These are phyloP conservation scores for Draba incana DNA, from an alignment of 345 rosid genomes.

Conservation along the genomic window DNA sequence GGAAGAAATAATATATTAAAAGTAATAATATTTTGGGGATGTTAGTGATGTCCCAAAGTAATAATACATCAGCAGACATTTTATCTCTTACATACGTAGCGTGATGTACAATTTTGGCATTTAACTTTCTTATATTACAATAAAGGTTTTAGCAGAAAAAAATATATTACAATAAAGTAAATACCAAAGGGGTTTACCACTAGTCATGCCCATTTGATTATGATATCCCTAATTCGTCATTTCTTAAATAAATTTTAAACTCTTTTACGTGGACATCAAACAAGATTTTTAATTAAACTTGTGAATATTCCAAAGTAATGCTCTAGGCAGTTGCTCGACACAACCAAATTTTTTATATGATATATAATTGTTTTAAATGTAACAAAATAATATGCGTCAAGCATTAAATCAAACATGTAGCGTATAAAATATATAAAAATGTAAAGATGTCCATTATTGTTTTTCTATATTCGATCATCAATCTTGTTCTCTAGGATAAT, in stretches of 20 bases:
- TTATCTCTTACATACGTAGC: slow-evolving; percentile 40
- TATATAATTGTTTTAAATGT: background rate
- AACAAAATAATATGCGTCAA: slow-evolving; percentile 1
- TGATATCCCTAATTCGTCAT: slow-evolving; percentile 16
- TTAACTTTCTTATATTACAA: slow-evolving; percentile 16
- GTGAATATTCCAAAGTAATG: slow-evolving; percentile 45
- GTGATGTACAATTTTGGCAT: slow-evolving; percentile 45
- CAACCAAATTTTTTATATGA: background rate
- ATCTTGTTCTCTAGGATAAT: slow-evolving; percentile 2
- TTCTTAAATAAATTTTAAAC: slow-evolving; percentile 29
- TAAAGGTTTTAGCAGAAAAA: background rate
- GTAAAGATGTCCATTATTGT: background rate
- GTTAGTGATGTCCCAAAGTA: slow-evolving; percentile 42
- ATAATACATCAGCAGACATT: slow-evolving; percentile 45
- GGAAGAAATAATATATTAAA: slow-evolving; percentile 21
- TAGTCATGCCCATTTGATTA: slow-evolving; percentile 36
- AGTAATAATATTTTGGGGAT: slow-evolving; percentile 11
- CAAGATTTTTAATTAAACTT: slow-evolving; percentile 25
- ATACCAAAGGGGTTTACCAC: slow-evolving; percentile 35
- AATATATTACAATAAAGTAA: slow-evolving; percentile 21
- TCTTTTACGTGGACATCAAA: slow-evolving; percentile 35
- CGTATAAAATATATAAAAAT: background rate
- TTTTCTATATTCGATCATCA: slow-evolving; percentile 5
- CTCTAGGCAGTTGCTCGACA: slow-evolving; percentile 28
- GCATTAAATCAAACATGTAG: background rate